Evolutionary conservation across 75 land plant species (phyloP), one percentile per base, ranked within the genome.

Genomic region (Selaginella moellendorffii): DNA sequence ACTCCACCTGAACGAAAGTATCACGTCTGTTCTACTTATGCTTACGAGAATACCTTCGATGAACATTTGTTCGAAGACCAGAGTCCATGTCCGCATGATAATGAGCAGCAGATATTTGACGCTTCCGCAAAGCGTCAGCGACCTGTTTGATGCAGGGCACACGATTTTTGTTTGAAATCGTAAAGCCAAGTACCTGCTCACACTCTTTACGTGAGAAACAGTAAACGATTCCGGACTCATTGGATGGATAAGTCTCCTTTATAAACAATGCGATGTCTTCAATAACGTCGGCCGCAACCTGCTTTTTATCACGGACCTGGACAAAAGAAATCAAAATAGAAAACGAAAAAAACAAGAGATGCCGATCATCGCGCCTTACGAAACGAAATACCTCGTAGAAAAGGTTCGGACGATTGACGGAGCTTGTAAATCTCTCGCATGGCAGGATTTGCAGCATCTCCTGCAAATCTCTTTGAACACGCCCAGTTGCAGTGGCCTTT

Each of bases 41-140:
- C 56, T 1, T 36, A 2, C 31, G 26, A 26, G 23, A 27, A 52
- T 73, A 88, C 96, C 82, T 74, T 54, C 70, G 51, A 78, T 93
- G 98, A 61, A 93, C 98, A 69, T 72, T 78, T 46, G 83, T 81
- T 36, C 98, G 84, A 52, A 69, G 75, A 72, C 63, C 53, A 24
- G 80, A 73, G 64, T 83, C 90, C 96, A 93, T 93, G 70, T 93
- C 90, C 27, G 98, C 98, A 82, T 93, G 98, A 69, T 93, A 93
- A 75, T 81, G 72, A 54, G 92, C 90, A 66, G 98, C 98, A 42
- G 81, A 77, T 54, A 93, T 88, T 29, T 85, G 83, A 61, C 77
- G 80, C 22, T 77, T 66, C 8, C 85, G 70, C 54, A 93, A 75
- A 65, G 85, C 89, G 42, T 80, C 80, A 65, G 85, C 83, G 75